phyloP scores from a whole-genome alignment of 345 rosid genomes.

The Salix caprea region DNA sequence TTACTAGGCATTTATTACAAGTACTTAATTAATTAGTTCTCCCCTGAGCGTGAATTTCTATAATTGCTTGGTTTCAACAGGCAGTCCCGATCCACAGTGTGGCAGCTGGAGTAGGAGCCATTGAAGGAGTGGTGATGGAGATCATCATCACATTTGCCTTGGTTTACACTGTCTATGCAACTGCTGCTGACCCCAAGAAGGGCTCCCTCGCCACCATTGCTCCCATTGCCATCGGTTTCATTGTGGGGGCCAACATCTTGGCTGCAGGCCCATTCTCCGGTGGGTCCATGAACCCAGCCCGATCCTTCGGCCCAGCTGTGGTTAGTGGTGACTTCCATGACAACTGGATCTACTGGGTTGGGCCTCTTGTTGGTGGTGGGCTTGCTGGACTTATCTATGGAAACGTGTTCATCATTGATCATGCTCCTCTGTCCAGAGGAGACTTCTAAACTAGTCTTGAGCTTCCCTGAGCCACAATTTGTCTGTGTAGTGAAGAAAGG shows the following conservation, averaged over 20 bases:
- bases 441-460: slow-evolving; percentile 28
- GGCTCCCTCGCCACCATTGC: slow-evolving; percentile 85
- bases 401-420: slow-evolving; percentile 59
- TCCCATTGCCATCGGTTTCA: slow-evolving; percentile 88
- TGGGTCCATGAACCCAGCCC: slow-evolving; percentile 97
- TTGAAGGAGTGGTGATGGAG: slow-evolving; percentile 91
- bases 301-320: slow-evolving; percentile 92
- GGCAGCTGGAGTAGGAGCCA: slow-evolving; percentile 67
- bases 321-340: slow-evolving; percentile 75
- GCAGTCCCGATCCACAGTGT: slow-evolving; percentile 69
- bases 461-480: neutral
- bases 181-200: slow-evolving; percentile 94
- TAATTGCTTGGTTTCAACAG: slow-evolving; percentile 26
- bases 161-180: slow-evolving; percentile 92
- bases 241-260: slow-evolving; percentile 91
- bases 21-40: too few species aligned
- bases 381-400: slow-evolving; percentile 73
- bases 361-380: slow-evolving; percentile 84
- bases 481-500: slow-evolving; percentile 21
- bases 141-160: slow-evolving; percentile 79
- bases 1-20: too few species aligned
- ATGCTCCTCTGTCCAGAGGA: slow-evolving; percentile 45
- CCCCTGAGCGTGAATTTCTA: neutral
- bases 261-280: slow-evolving; percentile 98
- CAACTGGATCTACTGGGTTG: slow-evolving; percentile 92